These are phyloP conservation scores for Yamadazyma triangularis DNA, from an alignment of 1,139 yeast genomes.

Conservation along the genomic window DNA sequence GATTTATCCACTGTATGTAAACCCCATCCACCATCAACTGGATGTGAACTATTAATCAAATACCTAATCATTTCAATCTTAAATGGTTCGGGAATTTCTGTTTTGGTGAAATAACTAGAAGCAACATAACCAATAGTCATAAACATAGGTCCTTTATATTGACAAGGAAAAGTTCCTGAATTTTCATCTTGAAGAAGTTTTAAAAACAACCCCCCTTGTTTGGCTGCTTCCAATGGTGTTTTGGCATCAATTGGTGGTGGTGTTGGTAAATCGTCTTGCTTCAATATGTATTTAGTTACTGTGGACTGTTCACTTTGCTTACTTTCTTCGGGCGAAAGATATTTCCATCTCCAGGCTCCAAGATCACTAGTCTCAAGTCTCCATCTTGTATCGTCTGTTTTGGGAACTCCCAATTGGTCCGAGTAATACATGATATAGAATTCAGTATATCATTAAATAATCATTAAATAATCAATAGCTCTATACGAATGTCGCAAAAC, in stretches of 20 bases:
- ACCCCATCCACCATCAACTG: slow-evolving; percentile 99
- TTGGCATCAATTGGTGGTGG: slow-evolving; percentile 29
- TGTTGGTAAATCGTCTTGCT: slow-evolving; percentile 39
- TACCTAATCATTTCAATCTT: slow-evolving; percentile 73
- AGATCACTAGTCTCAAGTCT: slow-evolving; percentile 62
- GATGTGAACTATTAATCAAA: slow-evolving; percentile 84
- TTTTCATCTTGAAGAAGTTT: slow-evolving; percentile 60
- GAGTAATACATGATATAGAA: slow-evolving; percentile 52
- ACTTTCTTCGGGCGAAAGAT: slow-evolving; percentile 39
- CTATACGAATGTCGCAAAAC: too few relatives aligned
- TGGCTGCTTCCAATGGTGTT: slow-evolving; percentile 61
- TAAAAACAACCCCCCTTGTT: slow-evolving; percentile 73
- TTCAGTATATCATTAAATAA: too few relatives aligned
- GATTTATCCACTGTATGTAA: slow-evolving; percentile 87
- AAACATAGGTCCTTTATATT: slow-evolving; percentile 97
- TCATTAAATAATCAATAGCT: too few relatives aligned
- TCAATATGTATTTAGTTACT: slow-evolving; percentile 54
- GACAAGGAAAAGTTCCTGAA: slow-evolving; percentile 84
- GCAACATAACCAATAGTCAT: slow-evolving; percentile 87
- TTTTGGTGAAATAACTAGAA: slow-evolving; percentile 65
- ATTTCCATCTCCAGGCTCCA: slow-evolving; percentile 85
- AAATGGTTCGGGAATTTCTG: slow-evolving; percentile 64
- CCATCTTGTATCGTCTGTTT: slow-evolving; percentile 74
- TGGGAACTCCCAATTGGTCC: slow-evolving; percentile 56
- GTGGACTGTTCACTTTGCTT: slow-evolving; percentile 48